Evolutionary conservation across 768 basidiomycete genomes (phyloP).

Genomic region (Lactarius hatsudake): DNA sequence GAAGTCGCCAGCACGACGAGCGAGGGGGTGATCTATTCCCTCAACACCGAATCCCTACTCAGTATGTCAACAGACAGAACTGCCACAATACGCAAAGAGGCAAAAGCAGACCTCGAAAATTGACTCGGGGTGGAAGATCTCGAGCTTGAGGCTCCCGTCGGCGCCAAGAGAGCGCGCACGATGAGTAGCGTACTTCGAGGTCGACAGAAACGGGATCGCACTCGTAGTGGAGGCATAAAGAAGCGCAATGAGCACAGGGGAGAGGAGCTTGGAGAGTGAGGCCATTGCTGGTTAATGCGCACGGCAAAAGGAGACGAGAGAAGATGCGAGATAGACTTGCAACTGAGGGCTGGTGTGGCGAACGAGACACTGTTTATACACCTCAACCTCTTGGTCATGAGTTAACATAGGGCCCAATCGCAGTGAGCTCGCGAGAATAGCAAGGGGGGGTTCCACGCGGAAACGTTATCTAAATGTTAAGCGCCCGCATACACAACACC

Average conservation of each 20-base stretch:
- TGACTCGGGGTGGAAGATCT: slow-evolving; percentile 33
- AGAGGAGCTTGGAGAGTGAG: slow-evolving; percentile 28
- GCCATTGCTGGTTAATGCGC: slow-evolving; percentile 16
- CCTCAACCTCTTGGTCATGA: neutral
- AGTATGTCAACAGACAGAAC: neutral
- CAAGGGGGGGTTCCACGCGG: neutral
- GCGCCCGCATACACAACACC: neutral
- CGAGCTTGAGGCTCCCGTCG: slow-evolving; percentile 23
- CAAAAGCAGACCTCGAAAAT: slow-evolving; percentile 28
- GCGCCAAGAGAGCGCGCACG: slow-evolving; percentile 27
- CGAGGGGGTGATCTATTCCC: slow-evolving; percentile 27
- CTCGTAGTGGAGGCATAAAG: slow-evolving; percentile 26
- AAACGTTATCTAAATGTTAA: neutral
- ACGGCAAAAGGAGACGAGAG: neutral
- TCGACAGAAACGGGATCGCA: slow-evolving; percentile 27
- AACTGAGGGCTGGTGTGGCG: neutral
- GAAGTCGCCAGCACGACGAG: slow-evolving; percentile 26
- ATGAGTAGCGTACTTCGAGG: slow-evolving; percentile 30
- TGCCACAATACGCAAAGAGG: neutral
- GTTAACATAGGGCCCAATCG: too few species aligned
- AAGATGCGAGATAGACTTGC: neutral
- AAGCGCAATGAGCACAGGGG: slow-evolving; percentile 29
- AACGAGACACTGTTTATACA: neutral
- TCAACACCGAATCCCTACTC: slow-evolving; percentile 30
- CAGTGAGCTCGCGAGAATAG: neutral